phyloP scores from a whole-genome alignment of 805 yeast genomes.

The Ogataea thermomethanolica region DNA sequence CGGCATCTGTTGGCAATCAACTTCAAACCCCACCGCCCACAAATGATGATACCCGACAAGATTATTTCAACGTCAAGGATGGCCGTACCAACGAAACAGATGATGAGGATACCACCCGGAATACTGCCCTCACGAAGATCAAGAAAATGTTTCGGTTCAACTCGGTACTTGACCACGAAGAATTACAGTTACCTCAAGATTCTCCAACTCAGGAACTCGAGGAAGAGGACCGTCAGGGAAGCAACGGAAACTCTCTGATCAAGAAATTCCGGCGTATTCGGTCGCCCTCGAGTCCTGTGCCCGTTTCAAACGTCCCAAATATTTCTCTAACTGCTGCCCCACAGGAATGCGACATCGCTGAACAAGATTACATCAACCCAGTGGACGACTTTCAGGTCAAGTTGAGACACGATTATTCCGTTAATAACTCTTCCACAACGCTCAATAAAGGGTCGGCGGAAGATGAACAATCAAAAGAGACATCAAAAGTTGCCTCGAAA shows the following conservation, averaged over 20 bases:
- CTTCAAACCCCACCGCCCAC: slow-evolving; percentile 24
- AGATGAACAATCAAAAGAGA: background rate
- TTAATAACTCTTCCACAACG: slow-evolving; percentile 29
- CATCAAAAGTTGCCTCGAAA: background rate
- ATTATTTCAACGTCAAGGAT: slow-evolving; percentile 12
- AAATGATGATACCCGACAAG: slow-evolving; percentile 11
- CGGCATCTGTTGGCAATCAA: slow-evolving; percentile 3
- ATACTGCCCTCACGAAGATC: slow-evolving; percentile 26
- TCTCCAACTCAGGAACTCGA: slow-evolving; percentile 7
- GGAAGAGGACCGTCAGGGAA: slow-evolving; percentile 14
- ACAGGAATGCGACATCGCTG: slow-evolving; percentile 28
- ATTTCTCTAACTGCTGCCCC: slow-evolving; percentile 6
- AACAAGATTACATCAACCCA: slow-evolving; percentile 23
- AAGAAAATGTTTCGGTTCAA: slow-evolving; percentile 30
- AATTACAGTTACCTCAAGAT: slow-evolving; percentile 8
- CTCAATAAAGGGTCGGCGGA: slow-evolving; percentile 9
- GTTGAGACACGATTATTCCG: slow-evolving; percentile 31
- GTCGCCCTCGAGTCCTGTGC: slow-evolving; percentile 31
- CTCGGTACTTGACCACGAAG: slow-evolving; percentile 15
- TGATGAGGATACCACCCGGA: slow-evolving; percentile 13
- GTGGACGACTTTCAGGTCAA: slow-evolving; percentile 29
- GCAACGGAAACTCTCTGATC: slow-evolving; percentile 26
- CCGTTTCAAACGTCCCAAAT: slow-evolving; percentile 4
- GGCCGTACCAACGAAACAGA: slow-evolving; percentile 6
- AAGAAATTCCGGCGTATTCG: slow-evolving; percentile 34